Base-by-base conservation (phyloP, 2,329 filamentous ascomycete genomes). In the Dactylonectria estremocensis region DNA sequence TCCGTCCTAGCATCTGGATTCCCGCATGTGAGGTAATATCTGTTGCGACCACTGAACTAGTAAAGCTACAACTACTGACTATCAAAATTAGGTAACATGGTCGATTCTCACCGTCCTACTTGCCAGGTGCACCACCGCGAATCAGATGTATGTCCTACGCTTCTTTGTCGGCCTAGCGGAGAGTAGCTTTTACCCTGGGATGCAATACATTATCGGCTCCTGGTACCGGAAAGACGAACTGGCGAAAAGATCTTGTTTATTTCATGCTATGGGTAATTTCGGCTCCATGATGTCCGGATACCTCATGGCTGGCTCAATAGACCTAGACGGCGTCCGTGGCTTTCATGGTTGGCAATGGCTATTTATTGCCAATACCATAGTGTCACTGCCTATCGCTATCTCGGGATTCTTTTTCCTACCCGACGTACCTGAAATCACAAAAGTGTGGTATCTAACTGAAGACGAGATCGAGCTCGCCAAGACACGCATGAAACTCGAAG, bases 271-370 rank as follows among this genome's bases (percentile, higher is more conserved):
- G 60, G 74, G 76, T 0, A 73, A 74, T 2, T 68, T 78, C 0
- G 79, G 76, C 0, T 76, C 76, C 18, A 76, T 77, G 76, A 70
- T 77, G 0, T 76, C 75, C 0, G 74, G 77, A 0, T 81, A 81
- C 28, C 71, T 81, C 0, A 80, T 80, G 72, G 77, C 80, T 1
- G 79, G 75, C 0, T 85, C 85, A 0, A 87, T 88, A 18, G 70
- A 69, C 4, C 71, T 77, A 1, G 71, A 76, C 1, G 86, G 85
- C 0, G 79, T 84, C 0, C 77, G 77, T 4, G 86, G 86, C 0
- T 82, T 85, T 75, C 77, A 83, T 0, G 87, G 86, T 0, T 88
- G 85, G 85, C 78, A 79, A 35, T 81, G 79, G 79, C 55, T 81
- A 0, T 81, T 81, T 40, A 78, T 82, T 35, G 77, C 79, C 6